phyloP scores from a whole-genome alignment of 768 basidiomycete genomes.

The Galerina sulciceps region DNA sequence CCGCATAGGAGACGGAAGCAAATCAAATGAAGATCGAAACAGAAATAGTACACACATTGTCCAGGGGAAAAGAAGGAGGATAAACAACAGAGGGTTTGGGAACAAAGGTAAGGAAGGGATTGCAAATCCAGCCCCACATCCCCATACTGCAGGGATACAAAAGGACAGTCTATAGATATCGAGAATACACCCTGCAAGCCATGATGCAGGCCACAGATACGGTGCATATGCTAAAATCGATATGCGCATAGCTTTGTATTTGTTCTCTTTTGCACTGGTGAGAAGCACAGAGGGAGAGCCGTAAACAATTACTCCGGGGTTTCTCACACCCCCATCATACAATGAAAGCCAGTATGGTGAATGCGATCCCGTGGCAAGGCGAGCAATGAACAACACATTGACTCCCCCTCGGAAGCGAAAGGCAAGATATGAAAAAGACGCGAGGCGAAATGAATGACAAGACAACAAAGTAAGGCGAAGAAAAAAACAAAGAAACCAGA shows the following conservation, averaged over 20 bases:
- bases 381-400: conserved; percentile 3
- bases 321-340: conserved; percentile 14
- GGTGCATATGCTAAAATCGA: not conserved
- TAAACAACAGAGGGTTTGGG: conserved; percentile 10
- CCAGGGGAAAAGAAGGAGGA: not conserved
- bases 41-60: not conserved
- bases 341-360: conserved; percentile 12
- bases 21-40: not conserved
- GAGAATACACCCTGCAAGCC: not conserved
- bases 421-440: not conserved
- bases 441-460: not conserved
- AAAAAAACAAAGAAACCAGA: not conserved
- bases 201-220: not conserved
- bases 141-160: not conserved
- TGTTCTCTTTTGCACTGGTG: conserved; percentile 8
- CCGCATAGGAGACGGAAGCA: not conserved
- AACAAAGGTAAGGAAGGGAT: conserved; percentile 13
- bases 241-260: conserved; percentile 4
- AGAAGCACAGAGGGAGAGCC: conserved; percentile 4
- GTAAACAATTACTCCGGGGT: conserved; percentile 7
- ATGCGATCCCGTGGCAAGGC: conserved; percentile 1
- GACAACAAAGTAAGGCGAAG: not conserved
- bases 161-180: not conserved
- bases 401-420: conserved; percentile 2
- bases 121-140: not conserved